Evolutionary conservation across 257 asterid genomes (phyloP), one percentile per base, ranked within the genome.

Genomic region (Nicotiana paniculata): DNA sequence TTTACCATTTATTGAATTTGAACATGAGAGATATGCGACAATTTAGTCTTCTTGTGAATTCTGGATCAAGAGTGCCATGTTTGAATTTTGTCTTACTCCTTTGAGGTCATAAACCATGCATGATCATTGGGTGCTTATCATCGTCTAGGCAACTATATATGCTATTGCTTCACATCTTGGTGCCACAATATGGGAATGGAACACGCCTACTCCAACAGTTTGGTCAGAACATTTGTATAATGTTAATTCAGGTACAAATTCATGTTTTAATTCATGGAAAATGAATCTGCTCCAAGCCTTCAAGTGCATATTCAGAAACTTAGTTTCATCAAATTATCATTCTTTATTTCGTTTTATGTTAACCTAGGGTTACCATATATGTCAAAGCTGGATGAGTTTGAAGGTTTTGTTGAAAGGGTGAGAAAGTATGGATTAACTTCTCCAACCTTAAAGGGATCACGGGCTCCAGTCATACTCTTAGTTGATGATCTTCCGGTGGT

Each of bases 351-450:
- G 26, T 51, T 15, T 74, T 74, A 66, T 80, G 83, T 83, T 89
- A 85, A 81, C 84, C 85, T 85, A 96, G 98, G 99, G 86, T 82
- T 92, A 68, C 86, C 85, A 68, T 96, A 96, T 84, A 87, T 81
- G 89, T 96, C 99, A 39, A 96, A 96, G 90, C 84, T 96, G 90
- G 99, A 94, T 24, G 98, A 96, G 85, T 96, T 96, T 87, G 98
- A 94, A 85, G 86, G 76, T 90, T 96, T 93, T 89, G 97, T 93
- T 74, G 99, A 94, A 85, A 87, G 88, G 90, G 90, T 89, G 80
- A 91, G 97, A 82, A 94, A 96, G 87, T 96, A 94, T 87, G 97
- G 98, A 83, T 72, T 89, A 78, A 80, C 92, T 88, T 85, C 91
- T 74, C 86, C 97, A 84, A 88, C 93, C 58, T 62, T 83, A 81